Conservation (phyloP, 352 stramenopile species). For the Phytophthora meadii region DNA sequence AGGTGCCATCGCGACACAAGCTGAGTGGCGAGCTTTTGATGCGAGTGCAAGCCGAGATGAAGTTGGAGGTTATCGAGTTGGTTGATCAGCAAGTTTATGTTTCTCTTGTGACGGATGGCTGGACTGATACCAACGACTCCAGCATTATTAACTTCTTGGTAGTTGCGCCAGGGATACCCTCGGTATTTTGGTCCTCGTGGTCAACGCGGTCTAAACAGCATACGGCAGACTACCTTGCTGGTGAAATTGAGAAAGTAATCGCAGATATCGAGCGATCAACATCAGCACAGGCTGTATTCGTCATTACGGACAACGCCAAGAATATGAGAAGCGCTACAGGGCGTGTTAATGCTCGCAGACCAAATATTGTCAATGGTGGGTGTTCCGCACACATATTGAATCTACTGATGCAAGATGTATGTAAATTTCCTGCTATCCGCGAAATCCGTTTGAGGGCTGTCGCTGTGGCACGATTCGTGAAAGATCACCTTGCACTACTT, state of each 20-base stretch:
- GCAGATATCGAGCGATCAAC: neutral
- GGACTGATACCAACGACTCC: too few species aligned
- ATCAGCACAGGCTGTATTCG: neutral
- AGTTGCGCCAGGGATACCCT: too few species aligned
- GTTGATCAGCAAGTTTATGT: neutral
- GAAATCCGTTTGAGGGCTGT: too few species aligned
- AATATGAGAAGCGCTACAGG: neutral
- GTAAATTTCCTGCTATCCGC: neutral
- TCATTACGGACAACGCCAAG: neutral
- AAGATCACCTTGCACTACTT: too few species aligned
- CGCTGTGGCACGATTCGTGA: too few species aligned
- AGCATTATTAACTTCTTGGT: too few species aligned
- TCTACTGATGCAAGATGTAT: neutral
- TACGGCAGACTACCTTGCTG: too few species aligned
- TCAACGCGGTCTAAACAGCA: too few species aligned
- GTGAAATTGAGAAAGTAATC: too few species aligned
- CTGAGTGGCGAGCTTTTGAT: conserved; percentile 3
- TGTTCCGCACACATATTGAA: neutral
- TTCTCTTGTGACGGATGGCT: too few species aligned
- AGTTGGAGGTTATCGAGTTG: neutral
- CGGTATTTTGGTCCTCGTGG: too few species aligned
- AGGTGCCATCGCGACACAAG: conserved; percentile 4
- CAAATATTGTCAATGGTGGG: neutral
- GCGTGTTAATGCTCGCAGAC: too few species aligned
- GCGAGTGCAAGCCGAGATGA: neutral